phyloP scores from a whole-genome alignment of 2,329 filamentous ascomycete genomes.

The Arthroderma sp. region DNA sequence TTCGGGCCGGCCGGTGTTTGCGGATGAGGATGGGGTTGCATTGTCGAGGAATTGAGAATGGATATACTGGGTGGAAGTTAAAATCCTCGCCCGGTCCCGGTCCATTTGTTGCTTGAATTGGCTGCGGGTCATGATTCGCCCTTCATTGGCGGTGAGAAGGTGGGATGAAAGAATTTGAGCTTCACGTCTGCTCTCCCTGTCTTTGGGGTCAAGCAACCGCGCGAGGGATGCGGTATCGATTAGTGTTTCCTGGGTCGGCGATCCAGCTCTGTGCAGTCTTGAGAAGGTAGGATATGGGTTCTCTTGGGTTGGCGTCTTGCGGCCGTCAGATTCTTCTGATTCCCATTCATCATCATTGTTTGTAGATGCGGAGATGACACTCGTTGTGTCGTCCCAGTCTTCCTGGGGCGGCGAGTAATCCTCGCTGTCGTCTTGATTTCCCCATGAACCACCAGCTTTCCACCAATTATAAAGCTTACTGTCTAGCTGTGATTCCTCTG shows the following conservation, averaged over 20 bases:
- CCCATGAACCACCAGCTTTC: slow-evolving; percentile 73
- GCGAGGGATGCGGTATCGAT: slow-evolving; percentile 59
- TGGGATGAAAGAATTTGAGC: slow-evolving; percentile 71
- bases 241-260: slow-evolving; percentile 47
- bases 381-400: slow-evolving; percentile 64
- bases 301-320: slow-evolving; percentile 60
- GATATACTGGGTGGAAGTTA: slow-evolving; percentile 37
- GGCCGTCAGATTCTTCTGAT: slow-evolving; percentile 36
- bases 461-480: slow-evolving; percentile 71
- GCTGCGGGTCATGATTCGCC: slow-evolving; percentile 66
- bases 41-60: slow-evolving; percentile 20
- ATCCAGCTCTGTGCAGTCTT: not conserved
- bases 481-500: slow-evolving; percentile 55
- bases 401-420: slow-evolving; percentile 53
- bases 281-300: slow-evolving; percentile 34
- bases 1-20: slow-evolving; percentile 5
- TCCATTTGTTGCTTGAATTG: slow-evolving; percentile 57
- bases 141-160: slow-evolving; percentile 42
- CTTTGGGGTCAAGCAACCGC: slow-evolving; percentile 66
- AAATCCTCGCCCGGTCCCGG: slow-evolving; percentile 54
- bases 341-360: slow-evolving; percentile 37
- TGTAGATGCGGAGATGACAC: slow-evolving; percentile 53
- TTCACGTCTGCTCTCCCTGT: slow-evolving; percentile 63
- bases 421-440: slow-evolving; percentile 64
- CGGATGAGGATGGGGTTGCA: not conserved